phyloP scores from a whole-genome alignment of 495 filamentous ascomycete genomes.

The Aspergillus heteromorphus region DNA sequence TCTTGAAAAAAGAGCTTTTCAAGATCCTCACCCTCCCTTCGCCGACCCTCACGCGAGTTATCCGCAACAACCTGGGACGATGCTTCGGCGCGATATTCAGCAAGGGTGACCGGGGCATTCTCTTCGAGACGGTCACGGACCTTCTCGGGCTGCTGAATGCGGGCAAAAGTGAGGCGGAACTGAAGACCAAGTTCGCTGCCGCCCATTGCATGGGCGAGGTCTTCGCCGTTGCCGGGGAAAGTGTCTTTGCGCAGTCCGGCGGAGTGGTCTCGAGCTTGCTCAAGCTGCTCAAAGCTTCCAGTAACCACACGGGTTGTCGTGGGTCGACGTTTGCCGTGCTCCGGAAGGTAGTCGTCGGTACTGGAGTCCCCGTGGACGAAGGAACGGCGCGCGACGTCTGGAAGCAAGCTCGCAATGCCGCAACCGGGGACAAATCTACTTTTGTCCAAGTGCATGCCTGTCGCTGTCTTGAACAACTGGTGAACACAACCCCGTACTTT shows the following conservation, averaged over 20 bases:
- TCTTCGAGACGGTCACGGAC: conserved; percentile 93
- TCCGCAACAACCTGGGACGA: conserved; percentile 80
- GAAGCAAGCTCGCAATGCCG: conserved; percentile 80
- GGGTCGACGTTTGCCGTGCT: conserved; percentile 77
- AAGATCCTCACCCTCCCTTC: conserved; percentile 83
- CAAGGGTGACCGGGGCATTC: conserved; percentile 82
- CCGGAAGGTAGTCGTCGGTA: conserved; percentile 67
- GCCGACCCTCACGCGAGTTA: conserved; percentile 79
- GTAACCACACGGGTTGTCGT: conserved; percentile 74
- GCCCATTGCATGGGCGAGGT: conserved; percentile 85
- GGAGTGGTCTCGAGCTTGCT: conserved; percentile 65
- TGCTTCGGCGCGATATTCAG: conserved; percentile 79
- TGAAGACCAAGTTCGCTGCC: conserved; percentile 76
- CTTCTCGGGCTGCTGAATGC: conserved; percentile 68
- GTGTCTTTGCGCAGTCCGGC: conserved; percentile 78
- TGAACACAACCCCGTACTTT: conserved; percentile 69
- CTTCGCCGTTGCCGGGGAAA: conserved; percentile 85
- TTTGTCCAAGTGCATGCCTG: conserved; percentile 78
- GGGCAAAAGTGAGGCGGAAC: conserved; percentile 76
- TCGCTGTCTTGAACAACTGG: conserved; percentile 69
- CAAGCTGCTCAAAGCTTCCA: conserved; percentile 74
- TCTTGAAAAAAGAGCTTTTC: conserved; percentile 84
- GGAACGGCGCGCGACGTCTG: conserved; percentile 79
- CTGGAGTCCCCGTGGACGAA: conserved; percentile 76
- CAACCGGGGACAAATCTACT: conserved; percentile 72